Evolutionary conservation across 208 protist genomes (phyloP), one percentile per base, ranked within the genome.

Genomic region (Leishmania tarentolae): DNA sequence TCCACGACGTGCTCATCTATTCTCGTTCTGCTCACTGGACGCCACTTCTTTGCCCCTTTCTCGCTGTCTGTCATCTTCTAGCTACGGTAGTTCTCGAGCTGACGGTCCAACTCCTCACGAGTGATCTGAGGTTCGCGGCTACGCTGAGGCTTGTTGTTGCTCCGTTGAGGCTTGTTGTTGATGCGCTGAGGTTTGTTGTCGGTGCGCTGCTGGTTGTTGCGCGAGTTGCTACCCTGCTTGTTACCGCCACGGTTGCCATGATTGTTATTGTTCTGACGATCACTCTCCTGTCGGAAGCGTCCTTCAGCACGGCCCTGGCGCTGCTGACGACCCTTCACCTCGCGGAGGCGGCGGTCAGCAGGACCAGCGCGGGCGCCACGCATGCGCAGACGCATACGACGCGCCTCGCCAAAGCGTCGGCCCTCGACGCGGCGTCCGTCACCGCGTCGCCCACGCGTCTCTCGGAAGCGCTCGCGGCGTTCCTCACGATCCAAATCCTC

Each of bases 31-130:
- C 28, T n/a, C 17, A 21, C 57, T 35, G 46, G 28, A 42, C 17
- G n/a, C 24, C 24, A 61, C 24, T 73, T 80, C 40, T 71, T 73
- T 44, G 76, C 63, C n/a, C 7, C 42, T 19, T 31, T 40, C 24
- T 17, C 61, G 52, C 15, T n/a, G 21, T 37, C 37, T 37, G 1
- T 75, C 53, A 21, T 59, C n/a, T 15, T 61, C 76, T 93, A 93
- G 71, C 90, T 88, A 35, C 87, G 88, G 91, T 93, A 97, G 82
- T 77, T 91, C 19, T 97, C 92, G 35, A 97, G 88, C 83, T 97
- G 90, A 37, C 83, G 89, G 76, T 97, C 94, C 19, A 97, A 89
- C 44, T 93, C 75, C 42, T 94, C 89, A 68, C 87, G 89, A 37
- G 92, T 91, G 9, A 85, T 42, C 53, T 61, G 47, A 8, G 59